phyloP scores from a whole-genome alignment of 2,329 filamentous ascomycete genomes.

The Zasmidium citrigriseum region DNA sequence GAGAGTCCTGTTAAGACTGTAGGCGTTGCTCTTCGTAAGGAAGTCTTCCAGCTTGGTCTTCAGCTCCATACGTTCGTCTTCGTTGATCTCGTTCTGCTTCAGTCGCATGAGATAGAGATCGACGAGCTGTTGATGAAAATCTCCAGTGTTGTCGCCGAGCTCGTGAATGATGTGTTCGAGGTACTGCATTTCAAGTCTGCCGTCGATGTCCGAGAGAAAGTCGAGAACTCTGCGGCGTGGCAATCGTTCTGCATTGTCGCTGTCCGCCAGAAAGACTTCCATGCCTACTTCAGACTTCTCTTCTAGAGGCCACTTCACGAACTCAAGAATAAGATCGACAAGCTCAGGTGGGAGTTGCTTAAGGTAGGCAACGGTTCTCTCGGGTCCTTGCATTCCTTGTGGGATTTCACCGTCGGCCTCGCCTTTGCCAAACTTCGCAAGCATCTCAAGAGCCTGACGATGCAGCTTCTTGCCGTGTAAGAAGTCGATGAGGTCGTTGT shows the following conservation, averaged over 20 bases:
- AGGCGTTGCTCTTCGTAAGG: slow-evolving; percentile 73
- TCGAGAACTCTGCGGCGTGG: slow-evolving; percentile 73
- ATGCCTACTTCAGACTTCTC: slow-evolving; percentile 75
- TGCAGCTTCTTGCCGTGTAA: slow-evolving; percentile 94
- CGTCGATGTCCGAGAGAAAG: slow-evolving; percentile 72
- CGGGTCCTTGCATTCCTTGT: slow-evolving; percentile 72
- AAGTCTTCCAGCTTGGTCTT: slow-evolving; percentile 69
- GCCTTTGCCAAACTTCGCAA: slow-evolving; percentile 74
- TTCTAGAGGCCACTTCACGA: slow-evolving; percentile 82
- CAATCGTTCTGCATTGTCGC: slow-evolving; percentile 88
- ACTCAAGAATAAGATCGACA: slow-evolving; percentile 88
- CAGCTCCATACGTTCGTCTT: slow-evolving; percentile 38
- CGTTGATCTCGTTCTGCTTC: slow-evolving; percentile 34
- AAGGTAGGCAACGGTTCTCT: slow-evolving; percentile 84
- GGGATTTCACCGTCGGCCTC: slow-evolving; percentile 48
- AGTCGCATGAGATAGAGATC: slow-evolving; percentile 66
- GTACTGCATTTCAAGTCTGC: slow-evolving; percentile 74
- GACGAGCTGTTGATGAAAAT: slow-evolving; percentile 83
- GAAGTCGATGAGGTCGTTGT: slow-evolving; percentile 95
- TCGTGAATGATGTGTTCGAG: slow-evolving; percentile 89
- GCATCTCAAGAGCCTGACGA: slow-evolving; percentile 77
- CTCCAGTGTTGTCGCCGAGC: slow-evolving; percentile 77
- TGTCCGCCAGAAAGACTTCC: slow-evolving; percentile 91
- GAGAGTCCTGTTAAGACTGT: slow-evolving; percentile 68
- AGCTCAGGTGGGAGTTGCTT: slow-evolving; percentile 83